Evolutionary conservation across 2,329 filamentous ascomycete genomes (phyloP).

Genomic region (Fusarium nelsonii): DNA sequence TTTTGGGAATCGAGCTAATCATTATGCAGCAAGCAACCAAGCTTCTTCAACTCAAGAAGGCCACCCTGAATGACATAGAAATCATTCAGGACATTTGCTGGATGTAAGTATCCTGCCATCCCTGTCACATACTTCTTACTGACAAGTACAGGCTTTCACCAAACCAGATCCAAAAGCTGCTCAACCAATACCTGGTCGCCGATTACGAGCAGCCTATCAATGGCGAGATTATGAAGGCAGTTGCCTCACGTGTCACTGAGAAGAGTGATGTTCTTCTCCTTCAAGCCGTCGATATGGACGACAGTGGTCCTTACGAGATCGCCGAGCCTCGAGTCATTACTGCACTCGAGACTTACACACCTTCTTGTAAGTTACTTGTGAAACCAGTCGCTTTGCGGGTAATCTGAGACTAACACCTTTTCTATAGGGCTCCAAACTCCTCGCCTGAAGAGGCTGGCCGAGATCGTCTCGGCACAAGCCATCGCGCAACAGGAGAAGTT

Average conservation of each 20-base stretch:
- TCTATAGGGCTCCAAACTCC: slow-evolving; percentile 92
- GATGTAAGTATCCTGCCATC: slow-evolving; percentile 77
- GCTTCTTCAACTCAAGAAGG: slow-evolving; percentile 97
- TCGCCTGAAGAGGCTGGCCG: slow-evolving; percentile 92
- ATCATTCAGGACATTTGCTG: slow-evolving; percentile 99
- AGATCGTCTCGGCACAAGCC: slow-evolving; percentile 96
- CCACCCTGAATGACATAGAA: slow-evolving; percentile 98
- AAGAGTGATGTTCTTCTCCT: slow-evolving; percentile 97
- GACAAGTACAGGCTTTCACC: slow-evolving; percentile 80
- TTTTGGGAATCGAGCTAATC: slow-evolving; percentile 45
- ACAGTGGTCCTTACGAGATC: slow-evolving; percentile 98
- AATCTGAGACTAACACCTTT: slow-evolving; percentile 48
- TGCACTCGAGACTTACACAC: slow-evolving; percentile 96
- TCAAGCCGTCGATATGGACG: slow-evolving; percentile 97
- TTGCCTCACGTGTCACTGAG: slow-evolving; percentile 95
- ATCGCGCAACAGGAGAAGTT: slow-evolving; percentile 94
- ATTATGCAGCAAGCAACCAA: slow-evolving; percentile 88
- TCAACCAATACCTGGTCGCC: slow-evolving; percentile 98
- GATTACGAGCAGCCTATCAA: slow-evolving; percentile 99
- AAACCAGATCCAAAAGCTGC: slow-evolving; percentile 98
- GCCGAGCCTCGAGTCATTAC: slow-evolving; percentile 96
- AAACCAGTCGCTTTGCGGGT: neutral
- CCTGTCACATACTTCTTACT: slow-evolving; percentile 12
- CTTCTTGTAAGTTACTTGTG: slow-evolving; percentile 78
- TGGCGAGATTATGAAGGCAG: slow-evolving; percentile 99